Evolutionary conservation across 1,284 basidiomycete genomes (phyloP).

Genomic region (Volvariella volvacea): DNA sequence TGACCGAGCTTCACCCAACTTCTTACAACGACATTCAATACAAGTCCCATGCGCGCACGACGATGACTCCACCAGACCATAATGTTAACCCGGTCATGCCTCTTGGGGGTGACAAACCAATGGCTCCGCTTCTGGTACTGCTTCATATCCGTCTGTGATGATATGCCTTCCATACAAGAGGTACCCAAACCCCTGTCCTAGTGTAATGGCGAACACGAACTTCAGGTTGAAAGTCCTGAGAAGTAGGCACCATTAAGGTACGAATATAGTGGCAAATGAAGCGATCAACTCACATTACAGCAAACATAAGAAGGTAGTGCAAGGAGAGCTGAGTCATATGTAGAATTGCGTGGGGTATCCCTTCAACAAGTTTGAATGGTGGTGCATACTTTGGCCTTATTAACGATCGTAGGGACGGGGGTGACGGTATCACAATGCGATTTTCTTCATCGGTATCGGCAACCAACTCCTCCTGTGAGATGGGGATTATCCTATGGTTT

Average conservation of each 20-base stretch:
- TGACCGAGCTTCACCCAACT: no score
- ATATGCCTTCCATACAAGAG: constrained; percentile 49
- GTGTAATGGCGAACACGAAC: constrained; percentile 50
- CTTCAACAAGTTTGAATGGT: constrained; percentile 49
- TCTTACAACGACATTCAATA: no score
- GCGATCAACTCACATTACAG: constrained; percentile 49
- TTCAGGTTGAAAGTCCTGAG: constrained; percentile 55
- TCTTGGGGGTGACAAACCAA: no score
- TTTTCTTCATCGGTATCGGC: no score
- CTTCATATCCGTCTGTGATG: not conserved
- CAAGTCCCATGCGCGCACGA: no score
- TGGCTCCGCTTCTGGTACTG: no score
- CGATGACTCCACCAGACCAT: no score
- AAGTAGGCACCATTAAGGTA: constrained; percentile 1
- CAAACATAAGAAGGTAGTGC: constrained; percentile 54
- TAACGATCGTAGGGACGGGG: not conserved
- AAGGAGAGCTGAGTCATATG: constrained; percentile 40
- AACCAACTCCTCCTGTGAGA: no score
- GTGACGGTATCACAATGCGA: constrained; percentile 2
- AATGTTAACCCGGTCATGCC: no score
- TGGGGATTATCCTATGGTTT: no score
- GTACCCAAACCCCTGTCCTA: constrained; percentile 58
- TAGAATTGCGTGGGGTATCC: constrained; percentile 47
- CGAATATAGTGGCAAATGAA: no score
- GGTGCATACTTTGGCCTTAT: constrained; percentile 21